phyloP scores from a whole-genome alignment of 179 eudicot species.

The Camellia oleifera region DNA sequence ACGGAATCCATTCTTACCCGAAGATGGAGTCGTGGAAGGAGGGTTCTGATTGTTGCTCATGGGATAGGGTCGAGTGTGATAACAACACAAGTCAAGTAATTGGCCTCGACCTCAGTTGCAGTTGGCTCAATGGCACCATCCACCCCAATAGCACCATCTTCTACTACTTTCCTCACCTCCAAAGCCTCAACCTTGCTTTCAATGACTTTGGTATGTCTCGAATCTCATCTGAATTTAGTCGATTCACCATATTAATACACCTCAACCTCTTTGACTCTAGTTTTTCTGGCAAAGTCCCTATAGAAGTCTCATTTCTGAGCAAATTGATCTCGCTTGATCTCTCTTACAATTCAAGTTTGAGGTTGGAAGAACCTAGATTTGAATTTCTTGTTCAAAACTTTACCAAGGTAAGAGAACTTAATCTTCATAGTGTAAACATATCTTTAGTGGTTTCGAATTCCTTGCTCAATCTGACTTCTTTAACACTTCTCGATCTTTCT shows the following conservation, averaged over 20 bases:
- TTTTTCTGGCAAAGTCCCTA: background rate
- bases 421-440: background rate
- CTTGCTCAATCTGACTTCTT: slow-evolving; percentile 12
- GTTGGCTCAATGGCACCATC: slow-evolving; percentile 16
- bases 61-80: slow-evolving; percentile 37
- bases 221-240: no score
- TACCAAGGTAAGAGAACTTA: slow-evolving; percentile 6
- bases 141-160: no score
- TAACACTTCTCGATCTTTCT: slow-evolving; percentile 26
- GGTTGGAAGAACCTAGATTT: background rate
- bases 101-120: slow-evolving; percentile 28
- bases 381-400: slow-evolving; percentile 5
- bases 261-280: slow-evolving; percentile 11
- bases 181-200: no score
- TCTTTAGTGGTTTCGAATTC: slow-evolving; percentile 15
- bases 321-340: no score
- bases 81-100: slow-evolving; percentile 20
- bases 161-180: no score
- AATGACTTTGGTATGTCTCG: no score
- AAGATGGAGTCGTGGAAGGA: slow-evolving; percentile 24
- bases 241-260: background rate
- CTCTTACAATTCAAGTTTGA: no score
- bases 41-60: slow-evolving; percentile 24
- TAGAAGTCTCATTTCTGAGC: background rate
- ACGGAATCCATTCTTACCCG: background rate